Percentiles rank a stretch among this genome's conserved stretches.
phyloP scores from a whole-genome alignment of 257 asterid species.

The Salvia hispanica region DNA sequence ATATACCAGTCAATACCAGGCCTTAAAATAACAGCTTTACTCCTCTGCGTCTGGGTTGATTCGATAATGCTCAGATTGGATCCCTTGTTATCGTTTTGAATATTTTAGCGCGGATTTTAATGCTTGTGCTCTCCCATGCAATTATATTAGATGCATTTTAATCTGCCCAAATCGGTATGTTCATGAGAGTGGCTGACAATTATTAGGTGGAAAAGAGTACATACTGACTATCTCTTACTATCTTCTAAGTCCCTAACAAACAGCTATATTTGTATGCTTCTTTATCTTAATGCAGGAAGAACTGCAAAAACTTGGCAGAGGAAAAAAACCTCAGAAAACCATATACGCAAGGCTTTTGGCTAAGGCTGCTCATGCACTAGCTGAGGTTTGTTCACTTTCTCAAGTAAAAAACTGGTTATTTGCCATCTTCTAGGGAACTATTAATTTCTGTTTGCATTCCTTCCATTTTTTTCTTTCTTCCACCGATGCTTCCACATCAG shows the following conservation, averaged over 20 bases:
- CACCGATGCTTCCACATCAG: constrained; percentile 41
- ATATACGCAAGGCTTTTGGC: constrained; percentile 77
- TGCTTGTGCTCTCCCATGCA: constrained; percentile 18
- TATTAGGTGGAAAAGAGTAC: constrained; percentile 13
- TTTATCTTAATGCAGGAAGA: constrained; percentile 66
- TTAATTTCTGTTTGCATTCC: constrained; percentile 18
- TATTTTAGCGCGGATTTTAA: neutral
- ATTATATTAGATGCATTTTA: neutral
- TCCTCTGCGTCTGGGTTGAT: neutral
- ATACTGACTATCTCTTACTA: neutral
- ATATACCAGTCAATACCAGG: neutral
- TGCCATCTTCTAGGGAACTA: constrained; percentile 16
- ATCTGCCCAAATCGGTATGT: constrained; percentile 9
- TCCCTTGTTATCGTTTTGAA: neutral
- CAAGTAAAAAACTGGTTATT: constrained; percentile 10
- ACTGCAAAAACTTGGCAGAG: constrained; percentile 66
- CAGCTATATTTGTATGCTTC: constrained; percentile 14
- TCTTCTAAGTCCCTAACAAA: constrained; percentile 10
- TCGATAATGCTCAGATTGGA: neutral
- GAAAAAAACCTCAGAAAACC: constrained; percentile 77
- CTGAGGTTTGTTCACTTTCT: constrained; percentile 62
- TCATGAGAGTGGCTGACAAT: constrained; percentile 19
- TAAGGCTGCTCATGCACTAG: constrained; percentile 92
- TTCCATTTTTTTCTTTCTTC: constrained; percentile 15
- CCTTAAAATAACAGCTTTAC: neutral